Evolutionary conservation across 768 basidiomycete species (phyloP), one percentile per base, ranked within the genome.

Genomic region (Chlorophyllum brunneum): DNA sequence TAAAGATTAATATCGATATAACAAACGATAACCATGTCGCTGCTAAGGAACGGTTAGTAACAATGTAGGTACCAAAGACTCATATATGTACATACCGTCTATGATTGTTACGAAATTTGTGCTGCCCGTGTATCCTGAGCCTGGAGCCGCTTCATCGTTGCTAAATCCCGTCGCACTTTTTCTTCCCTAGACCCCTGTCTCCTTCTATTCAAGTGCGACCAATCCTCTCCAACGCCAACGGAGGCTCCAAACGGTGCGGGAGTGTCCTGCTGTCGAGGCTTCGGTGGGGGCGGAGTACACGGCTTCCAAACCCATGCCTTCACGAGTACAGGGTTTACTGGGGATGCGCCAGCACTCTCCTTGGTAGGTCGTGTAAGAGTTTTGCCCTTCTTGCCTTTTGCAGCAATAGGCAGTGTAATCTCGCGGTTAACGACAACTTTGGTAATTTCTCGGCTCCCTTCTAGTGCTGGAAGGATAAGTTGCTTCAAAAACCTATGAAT

Each of bases 181-280:
- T n/a, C 67, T 41, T 66, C 62, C 53, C 85, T 65, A 22, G 76
- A 71, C 13, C 72, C 65, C 54, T 72, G 74, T 56, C 83, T 67
- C 50, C 81, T 70, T 58, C 69, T 77, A 64, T 75, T 87, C 51
- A 86, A 64, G 62, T 86, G 82, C 5, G 73, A 69, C 63, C 72
- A 73, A 57, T 86, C 82, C 42, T 70, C 71, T 4, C 72, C 75
- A 5, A 73, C 68, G 4, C 76, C 80, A 9, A 80, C 72, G 42
- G 75, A 73, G 27, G 47, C 48, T 7, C 74, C 73, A 39, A 71
- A 63, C 3, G n/a, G 52, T 24, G n/a, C n/a, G n/a, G n/a, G n/a
- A n/a, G n/a, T n/a, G n/a, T n/a, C n/a, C n/a, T n/a, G 5, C 5
- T 5, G 13, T 36, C 16, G n/a, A n/a, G n/a, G 13, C 34, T n/a